Base-by-base conservation (phyloP, 2,329 filamentous ascomycete genomes). In the Mycosphaerella sp. region DNA sequence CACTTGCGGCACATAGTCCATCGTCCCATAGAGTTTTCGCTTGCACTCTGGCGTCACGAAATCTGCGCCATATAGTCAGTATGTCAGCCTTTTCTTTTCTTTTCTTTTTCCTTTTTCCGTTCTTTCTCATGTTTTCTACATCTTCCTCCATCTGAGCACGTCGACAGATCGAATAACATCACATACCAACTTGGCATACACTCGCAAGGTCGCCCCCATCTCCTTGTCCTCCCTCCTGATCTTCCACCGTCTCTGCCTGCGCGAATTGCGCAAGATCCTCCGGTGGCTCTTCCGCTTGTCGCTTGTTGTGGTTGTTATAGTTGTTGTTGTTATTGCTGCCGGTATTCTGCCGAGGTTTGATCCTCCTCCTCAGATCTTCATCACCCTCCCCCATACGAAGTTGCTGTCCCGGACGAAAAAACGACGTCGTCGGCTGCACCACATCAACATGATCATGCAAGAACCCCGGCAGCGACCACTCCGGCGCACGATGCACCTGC, bases 371-470 rank as follows among this genome's bases (percentile, higher is more conserved):
- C n/a, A n/a, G n/a, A n/a, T n/a, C n/a, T n/a, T n/a, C n/a, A n/a
- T n/a, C n/a, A n/a, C n/a, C n/a, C n/a, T n/a, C n/a, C n/a, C n/a
- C n/a, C n/a, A n/a, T n/a, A 8, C 43, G 30, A 9, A 35, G 34
- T 17, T 45, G 46, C 9, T 34, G 12, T 14, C 13, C 27, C 14
- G 45, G 47, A 41, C 46, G 72, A 63, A 79, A 76, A 68, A 82
- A 82, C 0, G 78, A 79, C 41, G 75, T 82, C 2, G 79, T 82
- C 2, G 80, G 80, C 61, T 82, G 79, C 18, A 82, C 76, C 10
- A 76, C 73, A 59, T 81, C 78, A 53, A 82, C 75, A 59, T 79
- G 78, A 36, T 73, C 69, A 59, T 81, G 79, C 3, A 82, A 69
- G 59, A 81, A 75, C 32, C 61, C 63, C 9, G 79, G 79, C 4